Conservation (phyloP, 345 rosid genomes). For the Salix viminalis region DNA sequence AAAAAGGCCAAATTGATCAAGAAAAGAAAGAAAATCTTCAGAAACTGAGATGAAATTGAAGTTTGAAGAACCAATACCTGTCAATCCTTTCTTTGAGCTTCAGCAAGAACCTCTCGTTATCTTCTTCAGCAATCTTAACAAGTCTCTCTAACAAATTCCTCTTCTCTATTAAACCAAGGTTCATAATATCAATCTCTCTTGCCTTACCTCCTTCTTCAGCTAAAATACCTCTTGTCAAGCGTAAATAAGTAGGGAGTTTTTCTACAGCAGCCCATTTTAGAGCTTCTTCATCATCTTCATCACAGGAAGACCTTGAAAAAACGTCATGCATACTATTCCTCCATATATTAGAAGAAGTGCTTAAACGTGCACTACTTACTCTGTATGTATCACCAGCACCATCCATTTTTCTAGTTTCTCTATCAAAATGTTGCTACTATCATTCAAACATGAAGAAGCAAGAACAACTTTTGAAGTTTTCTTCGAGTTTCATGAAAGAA, state of each 20-base stretch:
- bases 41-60: neutral
- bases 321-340: constrained; percentile 36
- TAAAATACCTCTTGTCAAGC: constrained; percentile 66
- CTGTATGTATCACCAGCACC: constrained; percentile 29
- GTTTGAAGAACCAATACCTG: constrained; percentile 33
- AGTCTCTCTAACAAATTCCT: constrained; percentile 69
- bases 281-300: constrained; percentile 68
- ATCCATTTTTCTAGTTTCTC: constrained; percentile 16
- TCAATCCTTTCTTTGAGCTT: constrained; percentile 78
- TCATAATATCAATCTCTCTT: constrained; percentile 58
- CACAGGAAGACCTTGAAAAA: constrained; percentile 39
- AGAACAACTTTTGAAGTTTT: neutral
- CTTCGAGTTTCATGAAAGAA: constrained; percentile 12
- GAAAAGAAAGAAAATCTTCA: neutral
- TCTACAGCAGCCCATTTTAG: constrained; percentile 88
- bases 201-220: constrained; percentile 42
- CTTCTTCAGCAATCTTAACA: constrained; percentile 68
- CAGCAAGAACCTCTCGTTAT: constrained; percentile 71
- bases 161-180: constrained; percentile 64
- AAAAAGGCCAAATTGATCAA: too few relatives aligned
- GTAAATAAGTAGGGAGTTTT: constrained; percentile 72
- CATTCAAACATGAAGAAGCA: neutral
- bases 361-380: constrained; percentile 34
- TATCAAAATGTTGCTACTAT: neutral
- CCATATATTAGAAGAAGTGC: constrained; percentile 46